Base-by-base conservation (phyloP, 441 rosid species). In the Mallotus repandus region DNA sequence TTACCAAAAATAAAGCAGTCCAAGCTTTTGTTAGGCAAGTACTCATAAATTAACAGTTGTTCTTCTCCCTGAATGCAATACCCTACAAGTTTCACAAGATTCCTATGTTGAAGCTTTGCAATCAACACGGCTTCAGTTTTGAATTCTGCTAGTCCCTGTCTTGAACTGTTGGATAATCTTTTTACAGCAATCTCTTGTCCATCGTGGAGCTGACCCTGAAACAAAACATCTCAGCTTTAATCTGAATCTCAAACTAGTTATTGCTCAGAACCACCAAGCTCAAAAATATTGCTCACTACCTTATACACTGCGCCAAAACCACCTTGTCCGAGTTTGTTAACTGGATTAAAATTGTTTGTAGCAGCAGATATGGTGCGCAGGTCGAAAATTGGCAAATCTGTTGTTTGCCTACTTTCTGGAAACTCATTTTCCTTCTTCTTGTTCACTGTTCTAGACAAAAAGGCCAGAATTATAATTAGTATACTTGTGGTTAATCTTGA, bases 281-380 rank as follows among this genome's bases (percentile, higher is more conserved):
- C 16, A 4, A 7, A 15, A 5, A 9, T 16, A n/a, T 2, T 16
- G 13, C 57, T 54, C 13, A n/a, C 13, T 10, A 80, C 82, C 82
- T 71, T 64, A 41, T 76, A 76, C 15, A 80, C 80, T 18, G 74
- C 22, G 43, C 80, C 77, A 64, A 80, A 80, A 58, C 82, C 82
- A 46, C 77, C 77, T 29, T 71, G 72, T 48, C 80, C 80, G 19
- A 82, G 55, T 68, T 72, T 74, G 25, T 72, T 82, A 19, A 43
- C 50, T 7, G 72, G 16, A 35, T 69, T 57, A 61, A 82, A 82
- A 29, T 79, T 32, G 71, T 68, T 21, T 22, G 85, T 77, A 8
- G 83, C 81, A 21, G 72, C 64, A n/a, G 15, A n/a, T 6, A 82
- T 14, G n/a, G 77, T 72, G 29, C 35, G 41, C n/a, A 74, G 19